A percentile compares a stretch with the other conserved stretches of the same genome.
Conservation (phyloP, 352 stramenopile species). For the Lagenidium sp. region DNA sequence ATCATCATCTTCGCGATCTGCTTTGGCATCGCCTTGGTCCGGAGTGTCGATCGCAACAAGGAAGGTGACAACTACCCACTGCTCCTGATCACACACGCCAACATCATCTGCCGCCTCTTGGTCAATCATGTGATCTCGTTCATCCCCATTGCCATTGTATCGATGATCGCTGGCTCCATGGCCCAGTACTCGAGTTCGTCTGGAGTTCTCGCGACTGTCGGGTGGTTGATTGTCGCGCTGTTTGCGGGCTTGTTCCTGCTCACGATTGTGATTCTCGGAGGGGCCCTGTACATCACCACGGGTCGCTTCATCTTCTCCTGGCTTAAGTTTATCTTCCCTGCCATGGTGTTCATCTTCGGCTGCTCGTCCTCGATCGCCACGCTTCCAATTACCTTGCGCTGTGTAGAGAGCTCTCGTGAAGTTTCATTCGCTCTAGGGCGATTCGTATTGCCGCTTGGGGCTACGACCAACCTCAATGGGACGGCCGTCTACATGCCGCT, state of each 20-base stretch:
- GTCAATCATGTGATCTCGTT: conserved; percentile 59
- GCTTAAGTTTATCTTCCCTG: conserved; percentile 54
- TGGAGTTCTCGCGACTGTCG: conserved; percentile 33
- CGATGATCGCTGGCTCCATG: conserved; percentile 60
- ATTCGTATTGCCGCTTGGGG: conserved; percentile 58
- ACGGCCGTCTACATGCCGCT: conserved; percentile 68
- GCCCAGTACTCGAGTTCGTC: conserved; percentile 37
- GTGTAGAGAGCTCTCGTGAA: conserved; percentile 52
- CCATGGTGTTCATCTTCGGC: conserved; percentile 68
- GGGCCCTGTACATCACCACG: conserved; percentile 44
- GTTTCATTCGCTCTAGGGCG: conserved; percentile 47
- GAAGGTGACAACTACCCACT: conserved; percentile 57
- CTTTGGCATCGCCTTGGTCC: conserved; percentile 54
- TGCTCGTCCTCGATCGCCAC: conserved; percentile 77
- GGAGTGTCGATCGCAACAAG: conserved; percentile 36
- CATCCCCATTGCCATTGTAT: conserved; percentile 66
- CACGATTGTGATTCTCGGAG: conserved; percentile 41
- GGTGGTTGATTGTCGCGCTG: conserved; percentile 37
- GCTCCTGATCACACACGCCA: conserved; percentile 53
- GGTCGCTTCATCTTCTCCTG: conserved; percentile 57
- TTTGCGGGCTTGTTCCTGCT: conserved; percentile 32
- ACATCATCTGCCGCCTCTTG: conserved; percentile 59
- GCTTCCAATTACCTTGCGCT: conserved; percentile 69
- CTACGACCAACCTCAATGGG: conserved; percentile 68
- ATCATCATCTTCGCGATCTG: conserved; percentile 68